phyloP scores from a whole-genome alignment of 2,329 filamentous ascomycete species.

The Neopestalotiopsis sp. region DNA sequence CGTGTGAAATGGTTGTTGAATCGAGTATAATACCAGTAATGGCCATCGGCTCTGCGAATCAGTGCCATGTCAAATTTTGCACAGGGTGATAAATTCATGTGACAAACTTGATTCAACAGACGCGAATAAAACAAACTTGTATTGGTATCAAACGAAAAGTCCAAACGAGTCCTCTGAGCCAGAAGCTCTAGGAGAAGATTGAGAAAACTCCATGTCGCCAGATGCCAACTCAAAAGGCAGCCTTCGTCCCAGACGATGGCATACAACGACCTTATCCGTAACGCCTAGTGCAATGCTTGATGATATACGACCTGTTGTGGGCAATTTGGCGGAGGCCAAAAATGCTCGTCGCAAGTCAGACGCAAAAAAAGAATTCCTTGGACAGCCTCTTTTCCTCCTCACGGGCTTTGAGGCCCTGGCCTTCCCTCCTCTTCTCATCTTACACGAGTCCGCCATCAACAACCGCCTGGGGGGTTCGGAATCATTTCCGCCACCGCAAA shows the following conservation, averaged over 20 bases:
- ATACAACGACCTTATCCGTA: not conserved
- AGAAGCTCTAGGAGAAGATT: not conserved
- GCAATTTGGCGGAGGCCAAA: not conserved
- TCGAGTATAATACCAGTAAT: no score
- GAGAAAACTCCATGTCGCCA: not conserved
- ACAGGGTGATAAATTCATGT: not conserved
- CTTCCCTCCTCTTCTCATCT: no score
- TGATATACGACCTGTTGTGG: not conserved
- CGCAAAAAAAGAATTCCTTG: not conserved
- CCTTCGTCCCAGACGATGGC: not conserved
- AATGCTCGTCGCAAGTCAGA: not conserved
- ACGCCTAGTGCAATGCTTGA: not conserved
- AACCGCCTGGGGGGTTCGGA: no score
- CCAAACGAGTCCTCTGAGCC: not conserved
- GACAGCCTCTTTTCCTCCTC: no score
- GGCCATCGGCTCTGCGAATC: no score
- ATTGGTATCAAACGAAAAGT: not conserved
- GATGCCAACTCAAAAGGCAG: not conserved
- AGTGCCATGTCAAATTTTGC: no score
- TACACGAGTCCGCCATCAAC: no score
- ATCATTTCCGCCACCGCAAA: not conserved
- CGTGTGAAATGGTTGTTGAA: no score
- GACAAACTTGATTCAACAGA: not conserved
- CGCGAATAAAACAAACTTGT: not conserved
- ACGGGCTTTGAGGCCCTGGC: no score